Base-by-base conservation (phyloP, 2,329 filamentous ascomycete species). In the Chaetomiaceae sp. region DNA sequence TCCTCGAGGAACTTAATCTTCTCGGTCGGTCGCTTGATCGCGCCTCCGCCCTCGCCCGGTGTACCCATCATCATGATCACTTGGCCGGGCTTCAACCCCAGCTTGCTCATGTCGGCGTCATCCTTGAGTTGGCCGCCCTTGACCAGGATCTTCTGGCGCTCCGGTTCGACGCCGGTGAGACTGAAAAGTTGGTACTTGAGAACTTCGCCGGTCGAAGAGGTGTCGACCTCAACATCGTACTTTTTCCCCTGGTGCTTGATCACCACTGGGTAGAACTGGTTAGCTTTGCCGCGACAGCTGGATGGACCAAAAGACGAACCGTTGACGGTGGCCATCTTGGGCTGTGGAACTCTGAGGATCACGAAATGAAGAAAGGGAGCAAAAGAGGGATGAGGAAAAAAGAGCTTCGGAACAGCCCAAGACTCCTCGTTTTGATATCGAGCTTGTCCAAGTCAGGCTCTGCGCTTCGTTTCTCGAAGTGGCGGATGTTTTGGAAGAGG, bases 161-260 rank as follows among this genome's bases (percentile, higher is more conserved):
- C 89, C 60, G 94, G 94, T 69, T 97, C 94, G 67, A 99, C 94
- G 57, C 89, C 91, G 43, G 94, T 99, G 52, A 99, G 78, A 59
- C 91, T 96, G 75, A 87, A 99, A 54, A 99, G 82, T 71, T 97
- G 94, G 66, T 88, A 89, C 71, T 97, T 99, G 77, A 99, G 90
- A 53, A 88, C 89, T 72, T 96, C 91, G 72, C 94, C 94, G 58
- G 84, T 90, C 42, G 89, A 86, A 23, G 82, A 78, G 39, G 88
- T 80, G 69, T 97, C 92, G 65, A 99, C 83, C 58, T 97, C 92
- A 69, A 99, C 82, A 68, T 97, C 85, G 76, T 97, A 88, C 70
- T 91, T 92, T 72, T 94, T 96, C 75, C 92, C 92, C 69, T 91
- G 85, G 70, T 99, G 92, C 74, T 95, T 97, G 63, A 99, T 87